A percentile compares a stretch with the other conserved stretches of the same genome.
Evolutionary conservation across 768 basidiomycete species (phyloP).

Genomic region (Russula olivacea): DNA sequence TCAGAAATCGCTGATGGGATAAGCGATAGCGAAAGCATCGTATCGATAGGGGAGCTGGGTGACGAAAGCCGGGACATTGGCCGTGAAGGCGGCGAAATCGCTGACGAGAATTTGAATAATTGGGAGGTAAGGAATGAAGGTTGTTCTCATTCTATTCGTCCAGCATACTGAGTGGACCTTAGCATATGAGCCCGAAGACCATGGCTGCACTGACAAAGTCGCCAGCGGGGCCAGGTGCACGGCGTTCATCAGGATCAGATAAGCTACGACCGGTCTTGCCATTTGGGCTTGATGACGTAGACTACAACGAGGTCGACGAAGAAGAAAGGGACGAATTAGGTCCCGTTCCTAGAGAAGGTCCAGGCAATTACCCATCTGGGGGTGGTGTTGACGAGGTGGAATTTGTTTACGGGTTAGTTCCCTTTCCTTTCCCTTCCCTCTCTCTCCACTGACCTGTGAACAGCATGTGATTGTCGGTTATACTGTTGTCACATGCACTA

Average conservation of each 20-base stretch:
- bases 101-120: slow-evolving; percentile 83
- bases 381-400: slow-evolving; percentile 89
- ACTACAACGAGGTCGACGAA: slow-evolving; percentile 52
- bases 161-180: slow-evolving; percentile 5
- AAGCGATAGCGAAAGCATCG: slow-evolving; percentile 92
- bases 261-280: slow-evolving; percentile 79
- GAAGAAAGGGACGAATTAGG: slow-evolving; percentile 71
- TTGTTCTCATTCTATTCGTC: not conserved
- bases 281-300: slow-evolving; percentile 71
- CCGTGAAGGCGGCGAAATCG: slow-evolving; percentile 54
- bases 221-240: slow-evolving; percentile 57
- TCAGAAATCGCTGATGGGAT: slow-evolving; percentile 81
- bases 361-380: slow-evolving; percentile 67
- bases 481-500: no score
- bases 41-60: slow-evolving; percentile 80
- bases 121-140: slow-evolving; percentile 72
- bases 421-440: not conserved
- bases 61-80: slow-evolving; percentile 64
- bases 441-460: not conserved
- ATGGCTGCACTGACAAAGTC: slow-evolving; percentile 92
- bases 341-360: slow-evolving; percentile 67
- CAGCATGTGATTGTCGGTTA: slow-evolving; percentile 14
- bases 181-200: slow-evolving; percentile 94
- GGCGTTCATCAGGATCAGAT: slow-evolving; percentile 70
- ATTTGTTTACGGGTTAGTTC: slow-evolving; percentile 74